These are phyloP conservation scores for Zizania latifolia DNA, from an alignment of 176 grass and related monocot species.

Conservation along the genomic window DNA sequence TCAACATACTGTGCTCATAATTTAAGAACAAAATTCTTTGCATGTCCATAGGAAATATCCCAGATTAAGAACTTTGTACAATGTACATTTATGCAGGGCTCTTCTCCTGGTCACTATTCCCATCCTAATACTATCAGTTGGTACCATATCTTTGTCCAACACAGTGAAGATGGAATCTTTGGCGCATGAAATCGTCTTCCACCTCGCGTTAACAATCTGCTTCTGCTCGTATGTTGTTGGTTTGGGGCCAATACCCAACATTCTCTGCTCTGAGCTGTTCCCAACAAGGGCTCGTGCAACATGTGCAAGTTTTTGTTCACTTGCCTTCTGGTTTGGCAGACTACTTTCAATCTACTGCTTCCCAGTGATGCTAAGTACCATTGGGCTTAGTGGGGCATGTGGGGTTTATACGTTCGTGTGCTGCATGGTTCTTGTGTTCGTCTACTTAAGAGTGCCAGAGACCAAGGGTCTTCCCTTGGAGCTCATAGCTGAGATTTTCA, in stretches of 20 bases:
- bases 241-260: constrained; percentile 71
- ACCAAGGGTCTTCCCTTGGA: constrained; percentile 71
- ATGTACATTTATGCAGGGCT: constrained; percentile 55
- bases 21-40: neutral
- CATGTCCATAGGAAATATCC: neutral
- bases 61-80: constrained; percentile 5
- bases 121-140: constrained; percentile 47
- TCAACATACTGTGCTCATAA: neutral
- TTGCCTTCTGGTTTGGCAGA: constrained; percentile 80
- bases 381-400: constrained; percentile 59
- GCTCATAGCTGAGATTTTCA: constrained; percentile 73
- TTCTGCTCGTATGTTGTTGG: constrained; percentile 83
- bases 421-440: constrained; percentile 36
- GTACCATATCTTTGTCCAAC: constrained; percentile 50
- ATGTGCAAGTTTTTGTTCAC: constrained; percentile 70
- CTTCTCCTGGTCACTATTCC: constrained; percentile 66
- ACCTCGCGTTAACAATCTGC: constrained; percentile 49
- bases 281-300: constrained; percentile 80
- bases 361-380: constrained; percentile 65
- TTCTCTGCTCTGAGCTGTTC: constrained; percentile 87
- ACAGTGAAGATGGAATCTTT: constrained; percentile 41
- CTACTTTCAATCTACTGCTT: constrained; percentile 67
- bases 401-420: constrained; percentile 62
- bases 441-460: constrained; percentile 63
- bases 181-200: constrained; percentile 44